Evolutionary conservation across 768 basidiomycete species (phyloP), one percentile per base, ranked within the genome.

Genomic region (Mycena haematopus): DNA sequence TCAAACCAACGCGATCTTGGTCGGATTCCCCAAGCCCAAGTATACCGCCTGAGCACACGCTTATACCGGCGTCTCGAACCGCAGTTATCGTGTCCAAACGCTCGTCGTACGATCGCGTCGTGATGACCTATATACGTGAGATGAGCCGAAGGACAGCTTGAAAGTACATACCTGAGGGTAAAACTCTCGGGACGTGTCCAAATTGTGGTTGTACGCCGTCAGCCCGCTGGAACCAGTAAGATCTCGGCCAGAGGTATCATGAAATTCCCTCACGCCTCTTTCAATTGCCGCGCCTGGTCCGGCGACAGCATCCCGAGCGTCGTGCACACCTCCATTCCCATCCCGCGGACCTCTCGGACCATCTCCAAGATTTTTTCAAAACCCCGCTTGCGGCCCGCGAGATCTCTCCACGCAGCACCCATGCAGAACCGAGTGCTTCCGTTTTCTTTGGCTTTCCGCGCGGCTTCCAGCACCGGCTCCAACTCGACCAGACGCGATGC

Each of bases 281-380:
- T 99, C 64, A 99, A 82, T 69, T 90, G 90, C 65, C 80, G 80
- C 25, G 96, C 96, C 76, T 99, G 96, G 61, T 95, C 94, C 24
- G 95, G 92, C 13, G 88, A 87, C 50, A 99, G 82, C 96, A 99
- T 99, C 49, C 96, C 96, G 31, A 99, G 86, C 6, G 96, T 99
- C 44, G 96, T 98, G 80, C 96, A 99, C 25, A 99, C 96, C 78
- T 99, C 96, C 96, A 99, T 97, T 42, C 90, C 96, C 93, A 98
- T 95, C 21, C 86, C 92, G 66, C 96, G 88, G 74, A 94, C 88
- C 75, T 93, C 85, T 36, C 83, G 82, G 60, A 99, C 96, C 95
- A 99, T 99, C 65, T 87, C 80, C 65, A 99, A 78, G 70, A 99
- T 98, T 69, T 86, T 85, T 73, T 97, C 93, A 67, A 99, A 99